Base-by-base conservation (phyloP, 176 grass and related monocot species). In the Rhynchospora breviuscula region DNA sequence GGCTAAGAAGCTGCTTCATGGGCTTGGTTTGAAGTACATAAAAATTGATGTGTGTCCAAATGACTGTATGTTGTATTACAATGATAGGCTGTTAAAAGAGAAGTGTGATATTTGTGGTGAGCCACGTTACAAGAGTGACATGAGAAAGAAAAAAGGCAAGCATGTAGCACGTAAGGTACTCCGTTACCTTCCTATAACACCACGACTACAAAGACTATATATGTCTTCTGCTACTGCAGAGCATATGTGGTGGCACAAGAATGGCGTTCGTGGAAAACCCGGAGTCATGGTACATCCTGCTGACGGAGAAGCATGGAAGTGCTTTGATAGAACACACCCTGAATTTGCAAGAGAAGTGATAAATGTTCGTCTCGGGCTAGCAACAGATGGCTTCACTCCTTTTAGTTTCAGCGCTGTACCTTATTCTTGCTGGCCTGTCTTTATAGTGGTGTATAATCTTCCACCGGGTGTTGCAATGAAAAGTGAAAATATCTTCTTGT, bases 291-390 rank as follows among this genome's bases (percentile, higher is more conserved):
- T 33, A 48, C 78, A 87, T 25, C 78, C 65, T 17, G 29, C 35
- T 0, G 64, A 82, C 49, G 78, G 78, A 13, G 85, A 73, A 57
- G 85, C 63, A 31, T 87, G 85, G 85, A 61, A 9, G 64, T 22
- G 57, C 5, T 51, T 82, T 58, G 14, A 87, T 14, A 44, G 33
- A 6, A 0, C 11, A 7, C 81, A 51, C 23, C 40, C 22, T 2
- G 3, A 81, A 0, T 82, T 82, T 57, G 48, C 40, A 7, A 0
- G 14, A 8, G 78, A 87, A 8, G 25, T 21, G 6, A 29, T 49
- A 10, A 87, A 87, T 51, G 43, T 83, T 7, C 5, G 66, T 2
- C 52, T 82, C 7, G 31, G 43, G 5, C 8, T 87, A 1, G 47
- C 23, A 33, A 83, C 66, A 0, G 66, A 87, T 51, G 66, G 85